Percentiles rank a stretch among this genome's conserved stretches.
phyloP scores from a whole-genome alignment of 768 basidiomycete species.

The Pholiota molesta region DNA sequence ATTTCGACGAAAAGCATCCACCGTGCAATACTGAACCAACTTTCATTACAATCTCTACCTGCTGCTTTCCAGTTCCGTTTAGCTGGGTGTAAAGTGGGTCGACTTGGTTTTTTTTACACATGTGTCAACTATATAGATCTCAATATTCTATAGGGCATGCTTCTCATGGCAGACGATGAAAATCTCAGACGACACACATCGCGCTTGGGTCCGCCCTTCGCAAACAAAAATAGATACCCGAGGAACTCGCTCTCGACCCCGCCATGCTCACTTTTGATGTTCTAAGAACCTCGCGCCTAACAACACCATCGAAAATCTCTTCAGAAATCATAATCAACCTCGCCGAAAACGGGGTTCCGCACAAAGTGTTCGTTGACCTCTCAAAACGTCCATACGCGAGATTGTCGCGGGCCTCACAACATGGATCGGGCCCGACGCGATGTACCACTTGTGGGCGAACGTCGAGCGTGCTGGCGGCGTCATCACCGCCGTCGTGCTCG shows the following conservation, averaged over 20 bases:
- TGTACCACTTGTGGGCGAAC: slow-evolving; percentile 44
- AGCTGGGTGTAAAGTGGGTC: slow-evolving; percentile 46
- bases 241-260: slow-evolving; percentile 33
- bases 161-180: slow-evolving; percentile 31
- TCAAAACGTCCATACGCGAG: slow-evolving; percentile 36
- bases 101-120: not conserved
- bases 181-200: slow-evolving; percentile 7
- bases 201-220: slow-evolving; percentile 39
- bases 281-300: slow-evolving; percentile 51
- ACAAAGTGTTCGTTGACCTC: slow-evolving; percentile 36
- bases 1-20: slow-evolving; percentile 40
- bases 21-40: slow-evolving; percentile 29
- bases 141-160: slow-evolving; percentile 35
- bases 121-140: not conserved
- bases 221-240: slow-evolving; percentile 51
- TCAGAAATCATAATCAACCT: slow-evolving; percentile 66
- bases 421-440: slow-evolving; percentile 48
- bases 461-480: slow-evolving; percentile 44
- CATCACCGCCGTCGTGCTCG: slow-evolving; percentile 38
- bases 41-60: slow-evolving; percentile 38
- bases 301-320: slow-evolving; percentile 48
- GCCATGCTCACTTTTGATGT: slow-evolving; percentile 53
- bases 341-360: slow-evolving; percentile 62
- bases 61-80: slow-evolving; percentile 55
- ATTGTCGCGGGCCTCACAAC: slow-evolving; percentile 40